A percentile compares a stretch with the other conserved stretches of the same genome.
Evolutionary conservation across 1,284 basidiomycete species (phyloP).

Genomic region (Calocybe gambosa): DNA sequence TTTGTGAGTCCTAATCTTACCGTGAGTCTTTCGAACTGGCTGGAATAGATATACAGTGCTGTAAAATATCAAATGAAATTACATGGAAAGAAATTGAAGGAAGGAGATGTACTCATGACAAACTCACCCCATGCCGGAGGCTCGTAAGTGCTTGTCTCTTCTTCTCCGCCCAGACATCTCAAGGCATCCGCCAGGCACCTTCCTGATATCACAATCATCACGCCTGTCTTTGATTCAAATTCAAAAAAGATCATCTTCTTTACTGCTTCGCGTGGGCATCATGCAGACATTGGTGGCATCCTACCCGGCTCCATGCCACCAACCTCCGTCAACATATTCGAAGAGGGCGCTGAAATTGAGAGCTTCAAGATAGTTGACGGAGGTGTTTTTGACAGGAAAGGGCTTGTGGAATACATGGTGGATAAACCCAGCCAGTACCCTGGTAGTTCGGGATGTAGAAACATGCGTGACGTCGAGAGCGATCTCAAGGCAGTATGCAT

Average conservation of each 20-base stretch:
- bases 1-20: slow-evolving; percentile 48
- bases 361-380: slow-evolving; percentile 90
- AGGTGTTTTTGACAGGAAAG: slow-evolving; percentile 76
- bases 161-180: slow-evolving; percentile 5
- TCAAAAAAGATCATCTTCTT: slow-evolving; percentile 83
- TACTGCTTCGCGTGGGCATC: slow-evolving; percentile 84
- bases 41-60: slow-evolving; percentile 44
- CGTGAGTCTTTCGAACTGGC: slow-evolving; percentile 6
- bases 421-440: slow-evolving; percentile 84
- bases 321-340: slow-evolving; percentile 82
- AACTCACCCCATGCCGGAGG: slow-evolving; percentile 88
- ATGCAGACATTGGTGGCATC: slow-evolving; percentile 67
- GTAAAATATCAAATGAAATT: slow-evolving; percentile 87
- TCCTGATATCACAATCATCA: slow-evolving; percentile 87
- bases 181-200: slow-evolving; percentile 47
- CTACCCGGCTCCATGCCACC: slow-evolving; percentile 93
- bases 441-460: slow-evolving; percentile 78
- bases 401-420: slow-evolving; percentile 74
- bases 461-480: slow-evolving; percentile 85
- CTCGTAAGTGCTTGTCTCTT: slow-evolving; percentile 44
- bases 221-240: slow-evolving; percentile 72
- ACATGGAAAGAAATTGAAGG: slow-evolving; percentile 60
- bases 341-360: slow-evolving; percentile 91
- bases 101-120: slow-evolving; percentile 88
- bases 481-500: slow-evolving; percentile 80